phyloP scores from a whole-genome alignment of 192 early-diverging fungal genomes.

The Funneliformis mosseae region DNA sequence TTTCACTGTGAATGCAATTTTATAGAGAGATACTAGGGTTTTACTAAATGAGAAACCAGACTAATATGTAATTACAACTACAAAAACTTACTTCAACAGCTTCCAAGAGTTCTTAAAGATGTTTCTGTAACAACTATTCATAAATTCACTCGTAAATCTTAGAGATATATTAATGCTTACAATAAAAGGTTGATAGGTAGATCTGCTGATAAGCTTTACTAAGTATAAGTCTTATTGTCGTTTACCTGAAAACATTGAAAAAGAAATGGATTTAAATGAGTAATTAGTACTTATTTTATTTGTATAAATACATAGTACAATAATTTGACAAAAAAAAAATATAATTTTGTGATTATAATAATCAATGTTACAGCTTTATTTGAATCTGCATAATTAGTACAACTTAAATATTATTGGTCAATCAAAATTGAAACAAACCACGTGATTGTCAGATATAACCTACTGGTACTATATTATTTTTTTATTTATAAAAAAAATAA shows the following conservation, averaged over 20 bases:
- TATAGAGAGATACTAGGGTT: slow-evolving; percentile 31
- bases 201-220: slow-evolving; percentile 28
- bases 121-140: not conserved
- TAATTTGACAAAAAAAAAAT: too few relatives aligned
- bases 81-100: not conserved
- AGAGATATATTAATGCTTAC: slow-evolving; percentile 28
- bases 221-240: slow-evolving; percentile 30
- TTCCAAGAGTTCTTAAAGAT: not conserved
- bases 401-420: too few relatives aligned
- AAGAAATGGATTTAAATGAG: not conserved
- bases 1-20: slow-evolving; percentile 37
- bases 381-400: too few relatives aligned
- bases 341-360: too few relatives aligned
- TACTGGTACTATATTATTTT: too few relatives aligned
- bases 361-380: too few relatives aligned
- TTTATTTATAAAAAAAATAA: too few relatives aligned
- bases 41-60: slow-evolving; percentile 10
- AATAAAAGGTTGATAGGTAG: slow-evolving; percentile 22
- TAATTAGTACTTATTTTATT: too few relatives aligned
- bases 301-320: too few relatives aligned
- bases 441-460: too few relatives aligned
- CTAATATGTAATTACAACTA: slow-evolving; percentile 14
- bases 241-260: slow-evolving; percentile 14
- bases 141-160: not conserved
- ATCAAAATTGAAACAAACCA: too few relatives aligned